Evolutionary conservation across 1,284 basidiomycete species (phyloP).

Genomic region (Tetrapyrgos nigripes): DNA sequence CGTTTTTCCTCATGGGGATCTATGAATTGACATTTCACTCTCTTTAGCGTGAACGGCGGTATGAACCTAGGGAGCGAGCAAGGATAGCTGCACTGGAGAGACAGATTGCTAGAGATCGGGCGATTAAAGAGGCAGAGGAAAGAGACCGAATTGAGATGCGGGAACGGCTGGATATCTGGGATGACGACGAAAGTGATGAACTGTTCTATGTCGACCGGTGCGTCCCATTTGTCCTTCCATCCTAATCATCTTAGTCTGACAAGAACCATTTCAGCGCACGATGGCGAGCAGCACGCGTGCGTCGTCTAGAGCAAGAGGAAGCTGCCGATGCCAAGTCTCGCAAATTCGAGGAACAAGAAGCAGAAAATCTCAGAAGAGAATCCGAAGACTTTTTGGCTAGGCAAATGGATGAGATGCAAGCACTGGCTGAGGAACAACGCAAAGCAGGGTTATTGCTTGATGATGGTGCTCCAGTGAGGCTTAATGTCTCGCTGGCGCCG

Average conservation of each 20-base stretch:
- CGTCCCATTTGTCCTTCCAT: constrained; percentile 18
- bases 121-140: constrained; percentile 77
- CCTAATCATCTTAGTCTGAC: not conserved
- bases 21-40: constrained; percentile 8
- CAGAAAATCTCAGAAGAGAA: constrained; percentile 82
- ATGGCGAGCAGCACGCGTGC: constrained; percentile 76
- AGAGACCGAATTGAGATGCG: constrained; percentile 76
- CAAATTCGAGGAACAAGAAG: constrained; percentile 82
- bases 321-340: constrained; percentile 85
- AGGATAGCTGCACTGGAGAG: constrained; percentile 80
- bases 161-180: constrained; percentile 80
- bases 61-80: constrained; percentile 80
- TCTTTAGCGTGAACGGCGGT: constrained; percentile 77
- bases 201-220: constrained; percentile 86
- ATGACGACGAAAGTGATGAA: constrained; percentile 91
- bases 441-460: constrained; percentile 89
- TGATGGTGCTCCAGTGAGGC: constrained; percentile 85
- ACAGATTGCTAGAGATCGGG: constrained; percentile 72
- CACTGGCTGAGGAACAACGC: constrained; percentile 85
- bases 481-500: constrained; percentile 73
- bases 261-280: constrained; percentile 51
- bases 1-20: constrained; percentile 1
- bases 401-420: constrained; percentile 92
- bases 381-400: constrained; percentile 88
- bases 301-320: constrained; percentile 75